These are phyloP conservation scores for Rhodotorula glutinis DNA, from an alignment of 1,284 basidiomycete species.

Conservation along the genomic window DNA sequence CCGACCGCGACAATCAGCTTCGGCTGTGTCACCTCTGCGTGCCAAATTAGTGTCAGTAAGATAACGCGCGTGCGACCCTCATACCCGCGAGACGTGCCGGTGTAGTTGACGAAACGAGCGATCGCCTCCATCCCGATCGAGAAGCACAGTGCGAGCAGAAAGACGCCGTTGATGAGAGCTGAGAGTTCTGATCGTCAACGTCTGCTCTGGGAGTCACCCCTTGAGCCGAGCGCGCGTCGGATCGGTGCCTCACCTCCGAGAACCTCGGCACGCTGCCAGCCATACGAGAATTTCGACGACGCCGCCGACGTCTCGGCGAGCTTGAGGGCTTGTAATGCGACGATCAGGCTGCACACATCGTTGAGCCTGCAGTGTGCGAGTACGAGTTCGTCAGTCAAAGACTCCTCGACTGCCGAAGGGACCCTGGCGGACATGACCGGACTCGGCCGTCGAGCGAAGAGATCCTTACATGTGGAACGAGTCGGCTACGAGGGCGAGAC, in stretches of 20 bases:
- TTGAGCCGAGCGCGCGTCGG: no score
- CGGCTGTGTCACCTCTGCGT: conserved; percentile 81
- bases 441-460: neutral
- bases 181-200: no score
- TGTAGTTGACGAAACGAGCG: conserved; percentile 78
- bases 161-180: conserved; percentile 86
- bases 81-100: conserved; percentile 56
- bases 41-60: neutral
- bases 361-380: conserved; percentile 21
- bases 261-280: conserved; percentile 99
- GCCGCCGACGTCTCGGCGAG: conserved; percentile 49
- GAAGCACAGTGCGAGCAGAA: conserved; percentile 91
- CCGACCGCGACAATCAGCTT: conserved; percentile 87
- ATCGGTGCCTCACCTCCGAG: conserved; percentile 59
- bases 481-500: conserved; percentile 73
- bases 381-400: neutral
- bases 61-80: neutral
- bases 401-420: neutral
- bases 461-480: conserved; percentile 89
- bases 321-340: conserved; percentile 93
- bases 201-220: no score
- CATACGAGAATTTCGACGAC: conserved; percentile 72
- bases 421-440: neutral
- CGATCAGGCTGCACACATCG: conserved; percentile 89
- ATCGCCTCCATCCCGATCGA: conserved; percentile 92